Conservation (phyloP, 2,329 filamentous ascomycete species). For the Sporothrix schenckii region DNA sequence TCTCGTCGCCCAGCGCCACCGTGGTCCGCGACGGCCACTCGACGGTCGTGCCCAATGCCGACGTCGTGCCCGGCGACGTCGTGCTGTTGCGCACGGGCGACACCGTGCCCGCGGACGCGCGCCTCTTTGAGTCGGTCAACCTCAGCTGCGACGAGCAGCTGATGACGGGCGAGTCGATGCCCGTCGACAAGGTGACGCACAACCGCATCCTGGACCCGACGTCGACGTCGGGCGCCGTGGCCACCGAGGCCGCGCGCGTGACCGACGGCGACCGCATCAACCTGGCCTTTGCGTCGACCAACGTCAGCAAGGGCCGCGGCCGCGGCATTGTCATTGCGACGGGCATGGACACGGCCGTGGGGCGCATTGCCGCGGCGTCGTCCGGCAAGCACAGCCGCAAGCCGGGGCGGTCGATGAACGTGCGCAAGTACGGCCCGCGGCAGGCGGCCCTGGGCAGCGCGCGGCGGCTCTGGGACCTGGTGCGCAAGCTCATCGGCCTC, state of each 20-base stretch:
- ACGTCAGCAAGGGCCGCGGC: slow-evolving; percentile 72
- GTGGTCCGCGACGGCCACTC: slow-evolving; percentile 64
- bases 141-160: slow-evolving; percentile 77
- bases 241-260: slow-evolving; percentile 53
- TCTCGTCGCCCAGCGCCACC: slow-evolving; percentile 65
- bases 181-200: slow-evolving; percentile 67
- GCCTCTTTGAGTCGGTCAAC: slow-evolving; percentile 74
- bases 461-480: slow-evolving; percentile 48
- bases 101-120: slow-evolving; percentile 73
- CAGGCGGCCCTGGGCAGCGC: slow-evolving; percentile 47
- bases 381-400: slow-evolving; percentile 55
- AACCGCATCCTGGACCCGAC: slow-evolving; percentile 51
- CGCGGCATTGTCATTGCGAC: slow-evolving; percentile 73
- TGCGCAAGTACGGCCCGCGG: slow-evolving; percentile 47
- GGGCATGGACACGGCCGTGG: slow-evolving; percentile 75
- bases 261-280: slow-evolving; percentile 73
- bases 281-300: slow-evolving; percentile 74
- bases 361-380: slow-evolving; percentile 70
- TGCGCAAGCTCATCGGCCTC: slow-evolving; percentile 58
- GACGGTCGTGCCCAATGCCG: slow-evolving; percentile 59
- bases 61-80: slow-evolving; percentile 73
- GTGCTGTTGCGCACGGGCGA: slow-evolving; percentile 70
- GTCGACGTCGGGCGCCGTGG: slow-evolving; percentile 52
- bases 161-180: slow-evolving; percentile 74
- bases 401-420: slow-evolving; percentile 50